phyloP scores from a whole-genome alignment of 31 red algal genomes.

The Odonthalia washingtoniensis region DNA sequence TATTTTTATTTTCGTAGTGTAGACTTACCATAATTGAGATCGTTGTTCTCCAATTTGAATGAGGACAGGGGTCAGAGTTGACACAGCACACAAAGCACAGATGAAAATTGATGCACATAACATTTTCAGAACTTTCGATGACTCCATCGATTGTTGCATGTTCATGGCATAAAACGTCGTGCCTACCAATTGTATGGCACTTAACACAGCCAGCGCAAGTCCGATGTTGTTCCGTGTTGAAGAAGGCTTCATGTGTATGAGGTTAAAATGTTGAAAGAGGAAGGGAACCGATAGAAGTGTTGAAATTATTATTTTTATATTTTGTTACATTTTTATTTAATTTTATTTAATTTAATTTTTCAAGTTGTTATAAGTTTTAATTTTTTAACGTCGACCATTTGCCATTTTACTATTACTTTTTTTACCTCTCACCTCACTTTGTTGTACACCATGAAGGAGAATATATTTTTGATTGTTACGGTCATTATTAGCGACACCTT shows the following conservation, averaged over 20 bases:
- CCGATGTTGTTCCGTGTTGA: neutral
- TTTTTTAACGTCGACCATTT: conserved; percentile 17
- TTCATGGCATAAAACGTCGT: neutral
- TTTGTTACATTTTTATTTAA: neutral
- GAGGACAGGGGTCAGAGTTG: neutral
- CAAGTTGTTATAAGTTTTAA: neutral
- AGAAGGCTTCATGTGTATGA: neutral
- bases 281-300: too few species aligned
- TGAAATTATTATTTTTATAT: too few species aligned
- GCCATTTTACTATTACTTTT: conserved; percentile 43
- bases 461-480: conserved; percentile 72
- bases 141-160: neutral
- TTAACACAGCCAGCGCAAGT: neutral
- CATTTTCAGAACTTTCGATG: neutral
- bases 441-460: conserved; percentile 88
- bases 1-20: too few species aligned
- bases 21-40: neutral
- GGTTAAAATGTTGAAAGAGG: too few species aligned
- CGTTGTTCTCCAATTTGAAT: neutral
- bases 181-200: neutral
- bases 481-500: conserved; percentile 76
- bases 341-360: neutral
- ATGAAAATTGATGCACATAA: neutral
- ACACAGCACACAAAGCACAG: neutral
- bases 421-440: conserved; percentile 76